Base-by-base conservation (phyloP, 495 filamentous ascomycete species). In the Aspergillus diversus region DNA sequence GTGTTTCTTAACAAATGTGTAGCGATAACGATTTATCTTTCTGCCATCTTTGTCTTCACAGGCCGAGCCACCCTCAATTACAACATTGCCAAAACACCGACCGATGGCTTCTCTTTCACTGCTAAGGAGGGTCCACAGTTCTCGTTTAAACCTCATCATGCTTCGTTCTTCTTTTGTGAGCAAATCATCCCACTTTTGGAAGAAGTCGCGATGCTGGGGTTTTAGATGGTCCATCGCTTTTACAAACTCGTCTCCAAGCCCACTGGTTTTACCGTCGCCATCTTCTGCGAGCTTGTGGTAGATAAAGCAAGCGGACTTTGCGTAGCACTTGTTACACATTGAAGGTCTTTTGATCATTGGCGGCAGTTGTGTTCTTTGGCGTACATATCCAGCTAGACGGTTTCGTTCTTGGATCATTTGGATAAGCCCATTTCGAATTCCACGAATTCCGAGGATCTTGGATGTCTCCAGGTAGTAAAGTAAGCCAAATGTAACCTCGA, bases 381-480 rank as follows among this genome's bases (percentile, higher is more conserved):
- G 87, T 34, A 96, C 84, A 73, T 90, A 94, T 55, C 87, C 88
- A 8, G 93, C 92, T 9, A 99, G 77, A 50, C 89, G 86, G 71
- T 99, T 99, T n/a, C 95, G 89, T 69, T 94, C 88, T 78, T 97
- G 93, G 58, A 99, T 89, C 92, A 99, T 96, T 56, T 97, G 92
- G 16, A 91, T 85, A 54, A 98, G 83, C 69, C 98, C 95, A 69
- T 90, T 87, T 11, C 91, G 84, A 59, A 97, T 83, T 4, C 90
- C 86, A 2, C 91, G 91, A 33, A 99, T 92, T 21, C 92, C 88
- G 48, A 91, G 83, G 7, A 89, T 96, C 65, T 93, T 88, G 1
- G 90, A 91, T 11, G 87, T 90, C 66, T 97, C 94, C 78, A 97
- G 87, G 67, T 99, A 99, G 75, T 97, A 98, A 15, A 99, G 76